Conservation (phyloP, 495 filamentous ascomycete genomes). For the Trichoderma orchidacearum region DNA sequence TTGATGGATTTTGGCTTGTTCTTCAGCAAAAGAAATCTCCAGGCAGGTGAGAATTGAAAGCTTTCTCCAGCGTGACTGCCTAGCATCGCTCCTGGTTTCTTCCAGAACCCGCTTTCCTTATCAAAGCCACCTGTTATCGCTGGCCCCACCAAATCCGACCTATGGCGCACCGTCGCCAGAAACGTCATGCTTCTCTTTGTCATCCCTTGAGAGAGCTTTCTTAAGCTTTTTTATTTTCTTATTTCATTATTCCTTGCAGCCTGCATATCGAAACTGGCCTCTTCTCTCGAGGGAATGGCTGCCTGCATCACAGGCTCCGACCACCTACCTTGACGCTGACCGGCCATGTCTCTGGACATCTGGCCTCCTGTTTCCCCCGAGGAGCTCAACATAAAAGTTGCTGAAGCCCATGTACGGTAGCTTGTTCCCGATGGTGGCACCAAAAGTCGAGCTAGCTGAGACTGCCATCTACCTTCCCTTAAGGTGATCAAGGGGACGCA, state of each 20-base stretch:
- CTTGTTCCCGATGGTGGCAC: neutral
- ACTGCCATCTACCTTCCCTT: neutral
- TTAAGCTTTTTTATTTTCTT: neutral
- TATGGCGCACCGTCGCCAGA: neutral
- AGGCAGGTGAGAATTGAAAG: neutral
- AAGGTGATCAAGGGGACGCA: neutral
- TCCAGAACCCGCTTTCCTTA: neutral
- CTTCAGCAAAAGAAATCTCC: too few relatives aligned
- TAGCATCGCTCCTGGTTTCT: neutral
- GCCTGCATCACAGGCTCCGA: conserved; percentile 13
- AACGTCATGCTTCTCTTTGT: neutral
- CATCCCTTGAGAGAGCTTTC: neutral
- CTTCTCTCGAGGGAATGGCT: conserved; percentile 13
- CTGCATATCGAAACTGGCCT: neutral
- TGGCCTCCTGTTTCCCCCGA: conserved; percentile 58
- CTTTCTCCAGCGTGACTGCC: neutral
- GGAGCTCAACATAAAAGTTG: conserved; percentile 50
- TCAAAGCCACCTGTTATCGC: neutral
- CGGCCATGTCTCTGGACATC: conserved; percentile 59
- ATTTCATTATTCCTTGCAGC: neutral
- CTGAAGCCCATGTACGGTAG: conserved; percentile 47
- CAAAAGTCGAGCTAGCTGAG: neutral
- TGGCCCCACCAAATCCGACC: neutral
- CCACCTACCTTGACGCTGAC: conserved; percentile 1
- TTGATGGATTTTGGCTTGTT: too few relatives aligned